These are phyloP conservation scores for Amylostereum areolatum DNA, from an alignment of 1,284 basidiomycete genomes.

Conservation along the genomic window DNA sequence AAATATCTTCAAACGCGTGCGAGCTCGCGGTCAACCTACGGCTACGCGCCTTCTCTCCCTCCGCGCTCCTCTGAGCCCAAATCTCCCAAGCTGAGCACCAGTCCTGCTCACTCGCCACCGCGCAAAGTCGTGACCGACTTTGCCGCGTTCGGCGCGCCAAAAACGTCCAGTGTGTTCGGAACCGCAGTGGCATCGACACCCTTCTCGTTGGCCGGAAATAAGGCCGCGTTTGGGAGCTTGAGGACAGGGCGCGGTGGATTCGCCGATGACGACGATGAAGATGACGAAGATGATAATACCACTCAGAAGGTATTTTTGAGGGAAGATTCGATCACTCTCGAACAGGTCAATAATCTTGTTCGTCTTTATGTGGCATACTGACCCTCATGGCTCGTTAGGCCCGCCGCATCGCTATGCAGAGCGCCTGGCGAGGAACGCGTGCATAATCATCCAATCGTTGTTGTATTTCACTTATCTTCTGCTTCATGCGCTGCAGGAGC, in stretches of 20 bases:
- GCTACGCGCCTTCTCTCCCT: constrained; percentile 43
- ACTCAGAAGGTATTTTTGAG: constrained; percentile 63
- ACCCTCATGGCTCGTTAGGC: constrained; percentile 34
- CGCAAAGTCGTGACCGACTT: constrained; percentile 87
- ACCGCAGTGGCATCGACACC: constrained; percentile 74
- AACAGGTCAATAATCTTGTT: constrained; percentile 53
- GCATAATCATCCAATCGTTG: constrained; percentile 26
- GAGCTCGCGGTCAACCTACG: constrained; percentile 41
- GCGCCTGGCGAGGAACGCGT: constrained; percentile 60
- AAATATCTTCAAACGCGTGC: constrained; percentile 82
- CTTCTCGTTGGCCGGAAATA: constrained; percentile 74
- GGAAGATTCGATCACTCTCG: constrained; percentile 80
- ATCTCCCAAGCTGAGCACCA: constrained; percentile 27
- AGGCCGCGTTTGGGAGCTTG: constrained; percentile 75
- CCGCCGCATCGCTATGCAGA: constrained; percentile 67
- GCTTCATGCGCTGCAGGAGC: not conserved
- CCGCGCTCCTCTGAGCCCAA: constrained; percentile 35
- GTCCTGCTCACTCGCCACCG: constrained; percentile 51
- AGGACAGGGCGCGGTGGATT: constrained; percentile 35
- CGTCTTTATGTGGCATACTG: constrained; percentile 3
- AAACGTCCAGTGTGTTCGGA: constrained; percentile 69
- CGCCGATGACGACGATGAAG: constrained; percentile 47
- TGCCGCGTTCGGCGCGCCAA: constrained; percentile 80
- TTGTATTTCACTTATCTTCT: not conserved
- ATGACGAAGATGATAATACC: constrained; percentile 63